phyloP scores from a whole-genome alignment of 2,329 filamentous ascomycete species.

The Elsinoe perseae region DNA sequence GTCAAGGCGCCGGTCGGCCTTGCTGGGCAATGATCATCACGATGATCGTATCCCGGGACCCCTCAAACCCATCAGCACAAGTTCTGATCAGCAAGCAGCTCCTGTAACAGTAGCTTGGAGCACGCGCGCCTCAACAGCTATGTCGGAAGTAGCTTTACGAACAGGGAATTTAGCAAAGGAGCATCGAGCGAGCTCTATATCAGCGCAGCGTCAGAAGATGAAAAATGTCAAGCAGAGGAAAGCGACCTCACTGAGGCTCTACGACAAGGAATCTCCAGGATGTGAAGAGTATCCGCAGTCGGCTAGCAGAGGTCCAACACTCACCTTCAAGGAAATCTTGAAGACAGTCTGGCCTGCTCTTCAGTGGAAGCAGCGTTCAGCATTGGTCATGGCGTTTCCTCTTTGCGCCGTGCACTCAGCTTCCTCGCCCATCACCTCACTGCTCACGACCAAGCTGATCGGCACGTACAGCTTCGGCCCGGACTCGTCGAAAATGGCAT shows the following conservation, averaged over 20 bases:
- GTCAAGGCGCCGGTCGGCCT: neutral
- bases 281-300: neutral
- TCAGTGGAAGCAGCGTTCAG: constrained; percentile 40
- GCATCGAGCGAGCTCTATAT: constrained; percentile 15
- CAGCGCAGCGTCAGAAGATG: constrained; percentile 15
- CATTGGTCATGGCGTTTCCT: constrained; percentile 54
- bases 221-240: neutral
- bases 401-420: constrained; percentile 57
- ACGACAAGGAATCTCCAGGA: too few relatives aligned
- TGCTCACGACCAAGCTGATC: constrained; percentile 64
- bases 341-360: constrained; percentile 64
- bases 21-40: neutral
- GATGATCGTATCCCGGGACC: neutral
- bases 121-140: neutral
- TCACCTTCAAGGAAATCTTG: constrained; percentile 48
- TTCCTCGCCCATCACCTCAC: constrained; percentile 67
- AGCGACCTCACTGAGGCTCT: neutral
- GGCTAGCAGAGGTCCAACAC: neutral
- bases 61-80: neutral
- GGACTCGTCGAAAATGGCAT: constrained; percentile 44
- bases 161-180: neutral
- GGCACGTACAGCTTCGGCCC: constrained; percentile 55
- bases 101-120: neutral
- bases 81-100: too few relatives aligned
- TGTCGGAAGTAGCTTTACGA: constrained; percentile 3